phyloP scores from a whole-genome alignment of 305 asterid genomes.

The Fraxinus xanthoxyloides region DNA sequence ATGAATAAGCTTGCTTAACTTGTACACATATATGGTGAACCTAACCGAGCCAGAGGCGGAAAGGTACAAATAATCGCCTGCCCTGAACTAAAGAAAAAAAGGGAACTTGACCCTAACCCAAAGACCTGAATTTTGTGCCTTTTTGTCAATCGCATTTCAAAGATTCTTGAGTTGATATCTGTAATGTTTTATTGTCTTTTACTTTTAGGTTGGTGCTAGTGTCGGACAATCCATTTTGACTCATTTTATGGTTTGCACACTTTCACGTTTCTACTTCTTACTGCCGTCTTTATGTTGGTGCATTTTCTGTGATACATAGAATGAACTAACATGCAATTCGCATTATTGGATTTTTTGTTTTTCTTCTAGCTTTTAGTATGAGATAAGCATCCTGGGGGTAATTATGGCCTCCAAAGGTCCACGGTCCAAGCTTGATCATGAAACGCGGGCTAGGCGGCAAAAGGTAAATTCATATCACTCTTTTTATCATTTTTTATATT shows the following conservation, averaged over 20 bases:
- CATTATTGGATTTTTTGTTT: conserved; percentile 6
- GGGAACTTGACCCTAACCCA: neutral
- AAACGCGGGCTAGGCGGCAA: conserved; percentile 79
- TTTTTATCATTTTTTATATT: neutral
- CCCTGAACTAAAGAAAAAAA: neutral
- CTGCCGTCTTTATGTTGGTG: neutral
- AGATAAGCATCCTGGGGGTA: conserved; percentile 38
- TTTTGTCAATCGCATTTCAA: neutral
- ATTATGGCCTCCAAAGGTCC: conserved; percentile 99
- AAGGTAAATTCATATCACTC: conserved; percentile 51
- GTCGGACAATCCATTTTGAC: neutral
- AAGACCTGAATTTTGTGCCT: neutral
- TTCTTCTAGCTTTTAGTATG: conserved; percentile 43
- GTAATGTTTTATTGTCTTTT: too few species aligned
- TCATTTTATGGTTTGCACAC: neutral
- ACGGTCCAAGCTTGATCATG: conserved; percentile 92
- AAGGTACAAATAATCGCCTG: neutral
- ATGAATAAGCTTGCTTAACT: neutral
- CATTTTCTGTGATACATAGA: neutral
- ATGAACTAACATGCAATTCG: conserved; percentile 13
- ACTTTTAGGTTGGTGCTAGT: neutral
- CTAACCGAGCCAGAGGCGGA: neutral
- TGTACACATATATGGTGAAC: neutral
- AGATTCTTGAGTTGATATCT: neutral
- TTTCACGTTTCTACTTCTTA: neutral